Conservation (phyloP, 2,329 filamentous ascomycete genomes). For the Ramichloridium luteum region DNA sequence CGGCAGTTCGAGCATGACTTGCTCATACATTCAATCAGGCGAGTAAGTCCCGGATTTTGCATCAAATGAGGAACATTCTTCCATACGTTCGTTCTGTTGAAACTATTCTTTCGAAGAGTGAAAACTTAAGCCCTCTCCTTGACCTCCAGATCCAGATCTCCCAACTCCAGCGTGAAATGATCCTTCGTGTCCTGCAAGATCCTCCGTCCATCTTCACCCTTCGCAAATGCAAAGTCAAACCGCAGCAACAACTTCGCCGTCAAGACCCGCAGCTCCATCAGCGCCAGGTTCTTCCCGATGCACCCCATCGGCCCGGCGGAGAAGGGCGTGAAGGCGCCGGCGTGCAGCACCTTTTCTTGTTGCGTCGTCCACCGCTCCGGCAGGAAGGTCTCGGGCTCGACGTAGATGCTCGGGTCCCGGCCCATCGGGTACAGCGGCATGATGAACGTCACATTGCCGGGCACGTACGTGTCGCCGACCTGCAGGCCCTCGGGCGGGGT, state of each 20-base stretch:
- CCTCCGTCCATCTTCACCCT: slow-evolving; percentile 24
- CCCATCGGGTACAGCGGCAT: slow-evolving; percentile 19
- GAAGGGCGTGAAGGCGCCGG: slow-evolving; percentile 28
- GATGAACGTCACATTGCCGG: slow-evolving; percentile 19
- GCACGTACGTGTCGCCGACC: slow-evolving; percentile 26
- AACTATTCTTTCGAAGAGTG: too few species aligned
- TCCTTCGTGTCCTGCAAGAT: slow-evolving; percentile 25
- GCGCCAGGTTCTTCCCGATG: slow-evolving; percentile 28
- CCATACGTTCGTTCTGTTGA: too few species aligned
- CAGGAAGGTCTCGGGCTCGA: slow-evolving; percentile 21
- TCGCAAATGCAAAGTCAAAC: slow-evolving; percentile 28
- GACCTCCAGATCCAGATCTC: slow-evolving; percentile 18
- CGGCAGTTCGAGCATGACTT: too few species aligned
- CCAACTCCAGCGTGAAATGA: slow-evolving; percentile 26
- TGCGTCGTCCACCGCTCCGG: slow-evolving; percentile 28
- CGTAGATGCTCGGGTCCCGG: slow-evolving; percentile 20
- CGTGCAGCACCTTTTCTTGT: slow-evolving; percentile 26
- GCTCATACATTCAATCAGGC: too few species aligned
- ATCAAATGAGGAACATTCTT: too few species aligned
- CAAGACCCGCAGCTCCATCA: slow-evolving; percentile 27
- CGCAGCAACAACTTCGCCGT: slow-evolving; percentile 24
- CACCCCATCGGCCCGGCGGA: slow-evolving; percentile 26
- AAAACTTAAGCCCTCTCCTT: too few species aligned
- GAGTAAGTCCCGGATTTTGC: too few species aligned
- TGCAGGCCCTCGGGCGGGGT: slow-evolving; percentile 29